phyloP scores from a whole-genome alignment of 1,284 basidiomycete genomes.

The Fomitiporia mediterranea region DNA sequence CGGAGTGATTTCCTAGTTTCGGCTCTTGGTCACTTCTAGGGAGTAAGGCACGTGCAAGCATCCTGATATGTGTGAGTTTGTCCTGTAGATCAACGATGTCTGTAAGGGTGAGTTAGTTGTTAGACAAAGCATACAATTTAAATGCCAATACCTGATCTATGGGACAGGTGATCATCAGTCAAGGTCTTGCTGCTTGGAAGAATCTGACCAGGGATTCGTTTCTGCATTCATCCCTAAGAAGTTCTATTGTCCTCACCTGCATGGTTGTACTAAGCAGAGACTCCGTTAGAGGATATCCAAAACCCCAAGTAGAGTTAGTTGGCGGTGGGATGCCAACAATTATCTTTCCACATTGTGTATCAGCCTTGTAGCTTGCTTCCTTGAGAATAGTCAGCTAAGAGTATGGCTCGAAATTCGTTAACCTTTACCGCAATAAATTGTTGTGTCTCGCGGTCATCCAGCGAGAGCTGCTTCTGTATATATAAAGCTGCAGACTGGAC shows the following conservation, averaged over 20 bases:
- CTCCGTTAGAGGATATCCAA: conserved; percentile 42
- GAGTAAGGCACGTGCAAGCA: conserved; percentile 37
- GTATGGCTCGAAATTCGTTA: neutral
- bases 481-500: conserved; percentile 36
- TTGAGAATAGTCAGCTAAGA: conserved; percentile 22
- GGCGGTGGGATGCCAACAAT: conserved; percentile 43
- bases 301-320: conserved; percentile 33
- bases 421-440: conserved; percentile 45
- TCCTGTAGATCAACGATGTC: conserved; percentile 9
- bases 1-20: conserved; percentile 28
- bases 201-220: neutral
- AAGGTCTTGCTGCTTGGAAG: conserved; percentile 31
- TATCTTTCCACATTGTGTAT: conserved; percentile 40
- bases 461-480: conserved; percentile 40
- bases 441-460: conserved; percentile 41
- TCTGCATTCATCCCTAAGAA: neutral
- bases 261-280: conserved; percentile 37
- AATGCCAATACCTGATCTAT: neutral
- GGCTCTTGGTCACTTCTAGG: conserved; percentile 31
- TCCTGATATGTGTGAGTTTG: conserved; percentile 29
- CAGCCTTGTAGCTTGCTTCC: conserved; percentile 42
- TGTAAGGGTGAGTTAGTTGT: neutral
- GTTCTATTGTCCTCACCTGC: conserved; percentile 28
- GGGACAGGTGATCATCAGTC: neutral
- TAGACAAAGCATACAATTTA: neutral